Evolutionary conservation across 139 green algal genomes (phyloP).

Genomic region (Chlamydomonas sphaeroides): DNA sequence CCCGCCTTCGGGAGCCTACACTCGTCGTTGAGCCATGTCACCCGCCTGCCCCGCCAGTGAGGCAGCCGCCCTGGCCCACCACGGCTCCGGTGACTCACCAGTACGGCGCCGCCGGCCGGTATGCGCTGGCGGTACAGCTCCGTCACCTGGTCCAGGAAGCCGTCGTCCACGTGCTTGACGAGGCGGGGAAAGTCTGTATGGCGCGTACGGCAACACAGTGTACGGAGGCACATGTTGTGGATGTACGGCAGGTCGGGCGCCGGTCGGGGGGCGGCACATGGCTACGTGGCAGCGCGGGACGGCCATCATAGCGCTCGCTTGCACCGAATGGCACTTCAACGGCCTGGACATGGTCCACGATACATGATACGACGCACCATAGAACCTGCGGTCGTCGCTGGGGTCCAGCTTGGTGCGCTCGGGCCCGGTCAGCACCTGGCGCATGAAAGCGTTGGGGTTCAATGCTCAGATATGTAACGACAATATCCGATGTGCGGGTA

Average conservation of each 20-base stretch:
- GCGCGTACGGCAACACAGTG: neutral
- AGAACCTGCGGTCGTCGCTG: conserved; percentile 73
- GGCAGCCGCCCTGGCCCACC: neutral
- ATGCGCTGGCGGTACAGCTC: conserved; percentile 76
- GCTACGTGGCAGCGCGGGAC: no score
- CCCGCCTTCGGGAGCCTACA: no score
- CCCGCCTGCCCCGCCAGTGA: neutral
- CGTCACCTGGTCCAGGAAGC: conserved; percentile 83
- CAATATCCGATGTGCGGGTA: no score
- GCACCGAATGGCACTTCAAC: neutral
- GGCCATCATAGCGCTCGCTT: no score
- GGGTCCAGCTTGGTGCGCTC: conserved; percentile 69
- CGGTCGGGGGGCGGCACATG: no score
- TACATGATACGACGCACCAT: conserved; percentile 46
- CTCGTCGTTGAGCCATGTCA: no score
- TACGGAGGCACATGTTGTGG: neutral
- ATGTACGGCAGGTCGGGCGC: neutral
- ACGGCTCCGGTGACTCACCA: neutral
- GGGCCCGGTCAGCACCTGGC: neutral
- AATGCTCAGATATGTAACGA: no score
- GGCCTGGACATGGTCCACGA: no score
- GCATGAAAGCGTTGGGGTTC: no score
- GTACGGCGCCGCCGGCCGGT: conserved; percentile 3
- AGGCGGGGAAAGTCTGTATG: conserved; percentile 58
- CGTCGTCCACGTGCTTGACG: conserved; percentile 85